Percentiles rank a stretch among this genome's conserved stretches.
phyloP scores from a whole-genome alignment of 23 red algal species.

The Chondrus crispus region DNA sequence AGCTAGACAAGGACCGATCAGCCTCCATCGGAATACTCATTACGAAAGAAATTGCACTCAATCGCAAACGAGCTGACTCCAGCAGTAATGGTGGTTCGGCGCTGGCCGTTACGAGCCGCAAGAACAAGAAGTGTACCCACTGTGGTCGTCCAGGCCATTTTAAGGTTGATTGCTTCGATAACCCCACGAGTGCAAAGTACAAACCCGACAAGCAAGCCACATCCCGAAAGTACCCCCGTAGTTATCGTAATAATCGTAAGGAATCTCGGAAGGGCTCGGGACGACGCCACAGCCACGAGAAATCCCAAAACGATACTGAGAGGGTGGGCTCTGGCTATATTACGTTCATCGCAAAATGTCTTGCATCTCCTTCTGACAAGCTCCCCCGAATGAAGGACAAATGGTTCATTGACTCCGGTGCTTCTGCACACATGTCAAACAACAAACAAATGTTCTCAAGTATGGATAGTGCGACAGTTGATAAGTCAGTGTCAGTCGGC shows the following conservation, averaged over 20 bases:
- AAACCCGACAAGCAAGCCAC: background rate
- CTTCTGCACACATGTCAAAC: background rate
- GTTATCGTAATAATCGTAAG: background rate
- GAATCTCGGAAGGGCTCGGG: background rate
- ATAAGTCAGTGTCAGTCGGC: background rate
- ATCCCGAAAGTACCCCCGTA: background rate
- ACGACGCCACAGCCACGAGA: background rate
- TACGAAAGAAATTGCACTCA: background rate
- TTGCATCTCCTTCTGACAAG: background rate
- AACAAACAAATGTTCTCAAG: background rate
- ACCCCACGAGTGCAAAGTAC: constrained; percentile 8
- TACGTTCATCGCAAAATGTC: background rate
- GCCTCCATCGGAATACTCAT: background rate
- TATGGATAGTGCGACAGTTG: background rate
- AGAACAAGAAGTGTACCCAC: background rate
- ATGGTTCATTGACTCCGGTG: background rate
- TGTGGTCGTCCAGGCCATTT: constrained; percentile 14
- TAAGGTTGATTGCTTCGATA: constrained; percentile 25
- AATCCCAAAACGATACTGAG: background rate
- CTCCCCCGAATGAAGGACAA: background rate
- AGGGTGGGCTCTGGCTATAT: background rate
- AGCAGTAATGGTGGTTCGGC: background rate
- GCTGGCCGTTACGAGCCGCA: background rate
- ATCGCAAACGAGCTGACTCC: background rate
- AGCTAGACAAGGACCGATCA: background rate